phyloP scores from a whole-genome alignment of 140 eudicot species.

The Anethum foeniculum region DNA sequence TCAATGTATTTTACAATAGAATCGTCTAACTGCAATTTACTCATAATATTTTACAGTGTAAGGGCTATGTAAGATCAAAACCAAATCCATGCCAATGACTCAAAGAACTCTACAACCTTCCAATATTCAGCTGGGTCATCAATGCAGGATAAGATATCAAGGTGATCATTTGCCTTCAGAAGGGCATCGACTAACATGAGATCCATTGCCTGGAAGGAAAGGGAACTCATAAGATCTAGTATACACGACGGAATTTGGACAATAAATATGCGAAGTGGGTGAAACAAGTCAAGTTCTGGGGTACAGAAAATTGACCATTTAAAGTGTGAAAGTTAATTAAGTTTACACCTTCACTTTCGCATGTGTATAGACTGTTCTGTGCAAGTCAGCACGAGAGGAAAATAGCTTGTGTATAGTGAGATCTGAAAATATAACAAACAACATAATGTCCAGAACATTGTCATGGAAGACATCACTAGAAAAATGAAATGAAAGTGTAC shows the following conservation, averaged over 20 bases:
- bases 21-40: constrained; percentile 67
- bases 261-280: neutral
- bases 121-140: constrained; percentile 76
- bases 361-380: constrained; percentile 83
- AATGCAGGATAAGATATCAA: constrained; percentile 36
- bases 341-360: constrained; percentile 77
- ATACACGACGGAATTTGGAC: neutral
- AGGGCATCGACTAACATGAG: constrained; percentile 87
- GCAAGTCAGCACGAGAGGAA: constrained; percentile 77
- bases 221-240: neutral
- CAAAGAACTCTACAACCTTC: constrained; percentile 45
- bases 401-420: constrained; percentile 76
- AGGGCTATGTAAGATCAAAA: constrained; percentile 6
- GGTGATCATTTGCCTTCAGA: constrained; percentile 52
- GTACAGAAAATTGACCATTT: neutral
- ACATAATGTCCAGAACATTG: constrained; percentile 8
- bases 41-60: neutral
- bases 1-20: constrained; percentile 73
- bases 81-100: neutral
- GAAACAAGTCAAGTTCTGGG: neutral
- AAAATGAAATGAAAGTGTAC: constrained; percentile 22
- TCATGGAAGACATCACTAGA: neutral
- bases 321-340: neutral
- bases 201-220: constrained; percentile 59
- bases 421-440: constrained; percentile 38